Evolutionary conservation across 805 yeast species (phyloP).

Genomic region (Yarrowia hollandica): DNA sequence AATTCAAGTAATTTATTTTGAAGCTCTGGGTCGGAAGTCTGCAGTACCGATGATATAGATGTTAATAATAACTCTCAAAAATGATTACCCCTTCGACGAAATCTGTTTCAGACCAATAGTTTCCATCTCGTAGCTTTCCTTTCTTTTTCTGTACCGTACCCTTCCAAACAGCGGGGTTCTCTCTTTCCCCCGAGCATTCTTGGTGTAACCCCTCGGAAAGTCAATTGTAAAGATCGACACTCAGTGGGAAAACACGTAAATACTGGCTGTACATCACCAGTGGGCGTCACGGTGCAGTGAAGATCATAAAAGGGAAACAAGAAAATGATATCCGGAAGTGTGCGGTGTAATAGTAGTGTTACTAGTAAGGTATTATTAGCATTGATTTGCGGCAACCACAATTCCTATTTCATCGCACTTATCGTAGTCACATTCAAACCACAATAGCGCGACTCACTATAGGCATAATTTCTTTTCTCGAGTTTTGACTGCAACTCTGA

Average conservation of each 20-base stretch:
- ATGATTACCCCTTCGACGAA: not conserved
- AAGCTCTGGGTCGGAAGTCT: slow-evolving; percentile 23
- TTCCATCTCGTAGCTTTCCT: not conserved
- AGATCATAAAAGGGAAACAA: not conserved
- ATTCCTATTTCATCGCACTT: no score
- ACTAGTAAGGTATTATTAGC: no score
- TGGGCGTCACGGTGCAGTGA: not conserved
- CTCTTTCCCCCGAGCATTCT: not conserved
- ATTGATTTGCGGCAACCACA: no score
- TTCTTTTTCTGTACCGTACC: no score
- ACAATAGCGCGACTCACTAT: no score
- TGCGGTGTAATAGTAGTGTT: no score
- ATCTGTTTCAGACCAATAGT: no score
- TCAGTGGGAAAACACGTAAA: slow-evolving; percentile 1
- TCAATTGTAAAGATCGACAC: slow-evolving; percentile 4
- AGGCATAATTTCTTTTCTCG: not conserved
- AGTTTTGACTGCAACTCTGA: not conserved
- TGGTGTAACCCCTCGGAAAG: not conserved
- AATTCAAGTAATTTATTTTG: slow-evolving; percentile 22
- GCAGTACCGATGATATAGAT: slow-evolving; percentile 25
- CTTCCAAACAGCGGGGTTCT: no score
- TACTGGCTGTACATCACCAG: not conserved
- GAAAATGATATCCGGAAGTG: not conserved
- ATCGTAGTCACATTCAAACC: no score
- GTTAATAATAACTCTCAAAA: slow-evolving; percentile 25